phyloP scores from a whole-genome alignment of 805 yeast species.

The Wickerhamomyces chambardii region DNA sequence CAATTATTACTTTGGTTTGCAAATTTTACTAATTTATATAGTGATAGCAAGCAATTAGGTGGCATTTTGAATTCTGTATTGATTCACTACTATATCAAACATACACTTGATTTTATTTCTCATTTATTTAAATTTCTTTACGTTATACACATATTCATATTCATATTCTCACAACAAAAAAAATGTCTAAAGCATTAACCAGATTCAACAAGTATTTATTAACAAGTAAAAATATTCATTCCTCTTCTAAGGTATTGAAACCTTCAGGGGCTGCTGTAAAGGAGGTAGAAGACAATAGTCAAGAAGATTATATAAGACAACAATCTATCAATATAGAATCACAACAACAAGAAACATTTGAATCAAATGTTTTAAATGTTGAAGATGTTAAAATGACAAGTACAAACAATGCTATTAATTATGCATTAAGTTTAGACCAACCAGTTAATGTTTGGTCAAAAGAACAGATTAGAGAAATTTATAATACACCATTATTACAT shows the following conservation, averaged over 20 bases:
- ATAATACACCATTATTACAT: conserved; percentile 57
- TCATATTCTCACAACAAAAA: too few species aligned
- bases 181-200: neutral
- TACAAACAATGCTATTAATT: conserved; percentile 8
- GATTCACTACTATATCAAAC: too few species aligned
- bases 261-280: neutral
- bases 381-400: neutral
- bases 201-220: too few species aligned
- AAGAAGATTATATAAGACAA: neutral
- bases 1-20: too few species aligned
- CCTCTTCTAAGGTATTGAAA: neutral
- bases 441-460: conserved; percentile 46
- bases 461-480: conserved; percentile 49
- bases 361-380: too few species aligned
- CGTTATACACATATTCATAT: too few species aligned
- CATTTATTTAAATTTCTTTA: too few species aligned
- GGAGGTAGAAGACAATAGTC: neutral
- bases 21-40: too few species aligned
- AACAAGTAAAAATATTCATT: neutral
- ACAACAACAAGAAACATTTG: too few species aligned
- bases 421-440: conserved; percentile 20
- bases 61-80: too few species aligned
- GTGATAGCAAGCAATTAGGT: too few species aligned
- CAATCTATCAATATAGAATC: neutral
- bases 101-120: too few species aligned